phyloP scores from a whole-genome alignment of 2,329 filamentous ascomycete species.

The Penicillium sp. region DNA sequence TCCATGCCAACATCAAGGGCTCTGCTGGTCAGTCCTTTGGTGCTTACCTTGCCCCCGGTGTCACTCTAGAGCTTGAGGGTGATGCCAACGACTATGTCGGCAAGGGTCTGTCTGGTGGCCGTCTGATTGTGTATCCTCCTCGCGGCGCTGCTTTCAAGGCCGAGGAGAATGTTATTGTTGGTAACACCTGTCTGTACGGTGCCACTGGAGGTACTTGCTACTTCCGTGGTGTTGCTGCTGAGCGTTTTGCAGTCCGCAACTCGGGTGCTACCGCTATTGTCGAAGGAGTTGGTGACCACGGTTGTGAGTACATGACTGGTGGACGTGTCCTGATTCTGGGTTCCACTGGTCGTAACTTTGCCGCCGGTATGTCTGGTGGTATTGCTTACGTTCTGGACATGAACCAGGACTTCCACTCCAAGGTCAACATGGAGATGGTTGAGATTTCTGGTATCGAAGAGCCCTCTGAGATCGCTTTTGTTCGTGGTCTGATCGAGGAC shows the following conservation, averaged over 20 bases:
- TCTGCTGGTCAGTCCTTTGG: conserved; percentile 97
- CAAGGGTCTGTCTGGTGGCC: conserved; percentile 90
- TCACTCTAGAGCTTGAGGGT: conserved; percentile 92
- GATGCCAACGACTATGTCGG: conserved; percentile 97
- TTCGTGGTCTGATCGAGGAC: conserved; percentile 90
- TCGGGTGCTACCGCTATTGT: conserved; percentile 95
- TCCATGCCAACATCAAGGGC: conserved; percentile 94
- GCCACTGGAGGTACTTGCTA: conserved; percentile 88
- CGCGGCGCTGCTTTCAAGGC: conserved; percentile 90
- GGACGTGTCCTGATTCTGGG: conserved; percentile 86
- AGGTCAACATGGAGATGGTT: conserved; percentile 98
- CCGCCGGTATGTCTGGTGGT: conserved; percentile 96
- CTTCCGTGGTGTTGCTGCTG: conserved; percentile 95
- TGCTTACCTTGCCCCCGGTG: conserved; percentile 87
- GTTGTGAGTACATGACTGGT: conserved; percentile 98
- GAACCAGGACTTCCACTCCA: conserved; percentile 82
- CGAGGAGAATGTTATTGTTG: conserved; percentile 91
- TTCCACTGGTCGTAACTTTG: conserved; percentile 91
- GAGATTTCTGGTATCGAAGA: conserved; percentile 83
- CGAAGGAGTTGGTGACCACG: conserved; percentile 93
- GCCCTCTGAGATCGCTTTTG: conserved; percentile 81
- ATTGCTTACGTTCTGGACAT: conserved; percentile 94
- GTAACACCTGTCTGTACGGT: conserved; percentile 93
- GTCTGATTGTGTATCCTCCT: conserved; percentile 89
- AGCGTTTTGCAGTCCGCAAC: conserved; percentile 95